phyloP scores from a whole-genome alignment of 768 basidiomycete species.

The Hydnum rufescens region DNA sequence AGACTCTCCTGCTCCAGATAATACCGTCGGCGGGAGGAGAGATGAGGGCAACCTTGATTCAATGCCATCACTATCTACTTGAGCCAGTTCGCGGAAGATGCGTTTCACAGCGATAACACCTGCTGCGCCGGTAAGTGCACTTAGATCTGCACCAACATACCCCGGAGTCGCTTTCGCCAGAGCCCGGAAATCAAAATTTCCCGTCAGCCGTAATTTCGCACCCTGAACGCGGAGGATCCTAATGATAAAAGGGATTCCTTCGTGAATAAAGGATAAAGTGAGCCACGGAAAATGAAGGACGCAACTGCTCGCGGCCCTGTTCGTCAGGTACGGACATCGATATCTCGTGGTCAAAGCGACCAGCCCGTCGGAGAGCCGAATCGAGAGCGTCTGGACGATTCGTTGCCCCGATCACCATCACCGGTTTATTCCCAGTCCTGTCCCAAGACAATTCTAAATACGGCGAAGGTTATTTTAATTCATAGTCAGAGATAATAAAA shows the following conservation, averaged over 20 bases:
- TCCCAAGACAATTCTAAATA: slow-evolving; percentile 79
- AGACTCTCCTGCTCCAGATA: slow-evolving; percentile 1
- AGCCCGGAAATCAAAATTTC: slow-evolving; percentile 67
- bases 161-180: slow-evolving; percentile 91
- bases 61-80: slow-evolving; percentile 14
- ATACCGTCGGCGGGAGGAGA: slow-evolving; percentile 27
- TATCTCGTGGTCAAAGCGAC: slow-evolving; percentile 94
- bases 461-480: not conserved
- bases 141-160: slow-evolving; percentile 89
- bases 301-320: slow-evolving; percentile 71
- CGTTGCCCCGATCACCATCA: slow-evolving; percentile 90
- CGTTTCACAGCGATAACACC: slow-evolving; percentile 93
- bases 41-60: slow-evolving; percentile 34
- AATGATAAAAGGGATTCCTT: not conserved
- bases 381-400: slow-evolving; percentile 93
- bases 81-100: slow-evolving; percentile 64
- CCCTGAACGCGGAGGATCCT: slow-evolving; percentile 82
- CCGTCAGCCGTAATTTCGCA: slow-evolving; percentile 62
- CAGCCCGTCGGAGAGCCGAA: slow-evolving; percentile 78
- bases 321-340: slow-evolving; percentile 95
- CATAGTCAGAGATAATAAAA: not conserved
- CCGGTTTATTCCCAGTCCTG: slow-evolving; percentile 77
- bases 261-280: not conserved
- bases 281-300: slow-evolving; percentile 7
- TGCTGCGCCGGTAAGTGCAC: slow-evolving; percentile 78